Evolutionary conservation across 371 early-diverging fungal genomes (phyloP).

Genomic region (Mucor circinelloides): DNA sequence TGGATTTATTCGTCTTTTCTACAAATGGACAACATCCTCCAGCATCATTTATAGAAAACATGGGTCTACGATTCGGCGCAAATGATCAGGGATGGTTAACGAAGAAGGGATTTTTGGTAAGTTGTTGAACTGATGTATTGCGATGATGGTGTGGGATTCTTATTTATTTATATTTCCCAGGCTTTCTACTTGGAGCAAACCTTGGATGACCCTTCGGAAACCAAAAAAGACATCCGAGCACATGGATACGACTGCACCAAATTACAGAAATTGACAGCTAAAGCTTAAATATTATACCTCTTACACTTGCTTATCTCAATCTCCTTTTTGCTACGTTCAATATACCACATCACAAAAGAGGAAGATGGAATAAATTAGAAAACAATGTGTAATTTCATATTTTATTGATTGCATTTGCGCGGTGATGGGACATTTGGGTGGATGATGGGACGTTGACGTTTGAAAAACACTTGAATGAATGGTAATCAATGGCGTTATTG

Average conservation of each 20-base stretch:
- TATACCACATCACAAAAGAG: too few relatives aligned
- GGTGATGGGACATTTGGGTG: too few relatives aligned
- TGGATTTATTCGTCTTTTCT: slow-evolving; percentile 54
- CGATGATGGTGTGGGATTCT: not conserved
- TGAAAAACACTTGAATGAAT: too few relatives aligned
- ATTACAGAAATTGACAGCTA: slow-evolving; percentile 20
- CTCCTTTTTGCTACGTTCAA: too few relatives aligned
- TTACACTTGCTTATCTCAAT: too few relatives aligned
- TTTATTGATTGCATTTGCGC: too few relatives aligned
- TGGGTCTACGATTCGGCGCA: slow-evolving; percentile 60
- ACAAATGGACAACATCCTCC: slow-evolving; percentile 67
- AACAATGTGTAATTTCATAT: too few relatives aligned
- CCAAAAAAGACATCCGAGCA: slow-evolving; percentile 56
- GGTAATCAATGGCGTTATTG: too few relatives aligned
- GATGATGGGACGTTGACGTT: too few relatives aligned
- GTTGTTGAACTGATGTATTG: not conserved
- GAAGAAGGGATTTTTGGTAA: slow-evolving; percentile 56
- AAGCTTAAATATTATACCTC: too few relatives aligned
- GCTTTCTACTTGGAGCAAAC: slow-evolving; percentile 67
- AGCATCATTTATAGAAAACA: slow-evolving; percentile 52
- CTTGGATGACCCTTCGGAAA: slow-evolving; percentile 62
- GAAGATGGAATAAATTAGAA: too few relatives aligned
- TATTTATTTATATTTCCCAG: slow-evolving; percentile 9
- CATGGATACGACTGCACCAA: slow-evolving; percentile 59
- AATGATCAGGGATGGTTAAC: slow-evolving; percentile 55